Evolutionary conservation across 108 stramenopile species (phyloP), one percentile per base, ranked within the genome.

Genomic region (Chaetoceros tenuissimus): DNA sequence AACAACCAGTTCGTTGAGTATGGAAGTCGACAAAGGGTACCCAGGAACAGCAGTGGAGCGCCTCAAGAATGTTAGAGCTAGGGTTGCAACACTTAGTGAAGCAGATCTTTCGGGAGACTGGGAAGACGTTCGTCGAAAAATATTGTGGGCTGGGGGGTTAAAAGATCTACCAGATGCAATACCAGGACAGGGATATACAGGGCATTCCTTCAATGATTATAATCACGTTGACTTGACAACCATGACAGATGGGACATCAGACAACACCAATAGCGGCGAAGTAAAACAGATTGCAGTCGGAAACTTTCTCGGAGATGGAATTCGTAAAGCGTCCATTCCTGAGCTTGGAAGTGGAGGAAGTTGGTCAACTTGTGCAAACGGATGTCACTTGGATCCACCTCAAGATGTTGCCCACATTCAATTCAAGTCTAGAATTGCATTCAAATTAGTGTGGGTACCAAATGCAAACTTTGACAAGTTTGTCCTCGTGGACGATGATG

Each of bases 161-260:
- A 57, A 68, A 31, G 87, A 92, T 72, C 57, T 95, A 5, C 69
- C 77, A 7, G 45, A 76, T 62, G 80, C 79, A 0, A 45, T 54
- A 27, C 94, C 94, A 1, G 94, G 94, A 25, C 64, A 78, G 49
- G 94, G 94, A 30, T 94, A 94, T 62, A 95, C 94, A 23, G 94
- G 94, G 1, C 94, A 95, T 58, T 69, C 73, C 19, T 95, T 95
- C 73, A 90, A 92, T 43, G 94, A 95, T 66, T 92, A 57, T 57
- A 95, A 95, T 60, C 94, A 95, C 62, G 86, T 87, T 24, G 94
- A 95, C 67, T 69, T 95, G 57, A 89, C 88, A 2, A 76, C 84
- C 30, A 95, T 95, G 90, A 65, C 66, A 30, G 89, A 86, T 51
- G 58, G 75, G 18, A 66, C 64, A 1, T 64, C 82, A 1, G 81